These are phyloP conservation scores for Scutellaria baicalensis DNA, from an alignment of 257 asterid species.

Conservation along the genomic window DNA sequence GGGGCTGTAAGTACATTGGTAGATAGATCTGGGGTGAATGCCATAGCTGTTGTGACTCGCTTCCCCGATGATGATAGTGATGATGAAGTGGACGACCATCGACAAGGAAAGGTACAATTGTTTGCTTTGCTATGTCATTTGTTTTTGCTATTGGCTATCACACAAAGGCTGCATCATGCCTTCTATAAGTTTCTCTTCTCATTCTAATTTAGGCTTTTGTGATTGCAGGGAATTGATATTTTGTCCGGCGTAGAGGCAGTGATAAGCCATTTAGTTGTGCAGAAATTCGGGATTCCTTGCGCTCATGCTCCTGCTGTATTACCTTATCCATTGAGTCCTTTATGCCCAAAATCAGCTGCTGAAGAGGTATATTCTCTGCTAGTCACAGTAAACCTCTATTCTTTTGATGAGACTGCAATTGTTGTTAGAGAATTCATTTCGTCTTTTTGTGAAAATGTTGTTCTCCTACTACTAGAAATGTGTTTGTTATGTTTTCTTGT, in stretches of 20 bases:
- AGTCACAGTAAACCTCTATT: not conserved
- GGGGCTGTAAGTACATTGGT: constrained; percentile 65
- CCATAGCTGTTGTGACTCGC: constrained; percentile 84
- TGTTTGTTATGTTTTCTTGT: no score
- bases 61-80: constrained; percentile 80
- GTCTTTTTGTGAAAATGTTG: not conserved
- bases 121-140: not conserved
- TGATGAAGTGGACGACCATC: constrained; percentile 52
- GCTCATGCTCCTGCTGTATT: constrained; percentile 88
- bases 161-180: not conserved
- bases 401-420: not conserved
- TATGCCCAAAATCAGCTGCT: constrained; percentile 82
- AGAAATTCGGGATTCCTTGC: constrained; percentile 70
- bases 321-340: constrained; percentile 44
- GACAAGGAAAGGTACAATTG: constrained; percentile 57
- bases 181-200: not conserved
- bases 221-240: constrained; percentile 66
- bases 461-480: no score
- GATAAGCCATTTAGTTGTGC: constrained; percentile 83
- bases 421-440: not conserved
- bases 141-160: not conserved
- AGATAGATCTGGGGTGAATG: constrained; percentile 50
- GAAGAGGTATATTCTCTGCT: constrained; percentile 55
- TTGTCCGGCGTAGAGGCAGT: constrained; percentile 95
- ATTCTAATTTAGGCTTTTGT: not conserved